Evolutionary conservation across 2,329 filamentous ascomycete species (phyloP).

Genomic region (Exophiala oligosperma): DNA sequence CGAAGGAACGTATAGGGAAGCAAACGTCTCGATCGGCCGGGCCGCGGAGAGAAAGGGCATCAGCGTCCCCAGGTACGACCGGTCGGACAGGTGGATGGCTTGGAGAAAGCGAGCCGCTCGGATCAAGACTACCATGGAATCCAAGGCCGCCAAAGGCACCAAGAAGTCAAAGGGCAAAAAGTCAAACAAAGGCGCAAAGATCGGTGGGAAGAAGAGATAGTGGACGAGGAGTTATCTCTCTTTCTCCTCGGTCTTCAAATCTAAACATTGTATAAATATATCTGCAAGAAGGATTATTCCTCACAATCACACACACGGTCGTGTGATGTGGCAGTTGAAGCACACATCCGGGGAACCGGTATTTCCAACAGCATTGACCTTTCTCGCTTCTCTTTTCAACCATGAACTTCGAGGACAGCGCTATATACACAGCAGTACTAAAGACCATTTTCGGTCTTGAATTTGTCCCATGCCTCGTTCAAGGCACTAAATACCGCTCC

Average conservation of each 20-base stretch:
- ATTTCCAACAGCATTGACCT: too few relatives aligned
- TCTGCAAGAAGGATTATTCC: not conserved
- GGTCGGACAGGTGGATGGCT: conserved; percentile 62
- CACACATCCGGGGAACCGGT: too few relatives aligned
- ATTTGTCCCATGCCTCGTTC: conserved; percentile 70
- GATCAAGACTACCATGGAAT: conserved; percentile 40
- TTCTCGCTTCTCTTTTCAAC: not conserved
- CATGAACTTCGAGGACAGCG: not conserved
- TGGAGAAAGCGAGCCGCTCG: conserved; percentile 61
- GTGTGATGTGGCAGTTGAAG: not conserved
- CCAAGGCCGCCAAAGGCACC: conserved; percentile 69
- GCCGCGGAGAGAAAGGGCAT: conserved; percentile 54
- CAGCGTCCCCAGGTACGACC: conserved; percentile 56
- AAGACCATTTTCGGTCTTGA: conserved; percentile 62
- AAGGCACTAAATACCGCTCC: conserved; percentile 64
- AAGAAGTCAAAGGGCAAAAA: conserved; percentile 65
- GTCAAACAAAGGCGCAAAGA: conserved; percentile 26
- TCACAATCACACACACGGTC: not conserved
- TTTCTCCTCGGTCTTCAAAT: not conserved
- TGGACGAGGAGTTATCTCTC: too few relatives aligned
- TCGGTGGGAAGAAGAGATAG: conserved; percentile 15
- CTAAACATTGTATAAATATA: not conserved
- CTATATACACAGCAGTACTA: conserved; percentile 30
- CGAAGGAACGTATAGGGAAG: conserved; percentile 44
- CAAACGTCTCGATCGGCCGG: conserved; percentile 46